Conservation (phyloP, 2,329 filamentous ascomycete genomes). For the Dactylellina haptotyla region DNA sequence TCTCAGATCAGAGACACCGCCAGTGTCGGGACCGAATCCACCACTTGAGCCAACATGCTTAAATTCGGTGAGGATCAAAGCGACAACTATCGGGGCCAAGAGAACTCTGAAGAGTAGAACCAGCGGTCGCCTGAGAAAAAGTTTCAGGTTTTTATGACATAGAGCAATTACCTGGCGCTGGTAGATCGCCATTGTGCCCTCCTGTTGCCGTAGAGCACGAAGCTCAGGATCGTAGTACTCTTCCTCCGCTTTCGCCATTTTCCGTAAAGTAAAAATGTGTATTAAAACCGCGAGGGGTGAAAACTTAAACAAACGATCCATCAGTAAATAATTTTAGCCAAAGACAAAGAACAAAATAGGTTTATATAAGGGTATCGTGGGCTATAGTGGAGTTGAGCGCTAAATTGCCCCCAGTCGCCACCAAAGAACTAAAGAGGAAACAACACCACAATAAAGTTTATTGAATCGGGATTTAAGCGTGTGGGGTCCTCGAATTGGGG, state of each 20-base stretch:
- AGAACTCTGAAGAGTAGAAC: conserved; percentile 47
- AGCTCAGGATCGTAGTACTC: background rate
- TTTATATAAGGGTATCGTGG: background rate
- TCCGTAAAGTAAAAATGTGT: background rate
- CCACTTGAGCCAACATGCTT: conserved; percentile 32
- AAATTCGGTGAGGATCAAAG: conserved; percentile 27
- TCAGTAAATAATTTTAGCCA: background rate
- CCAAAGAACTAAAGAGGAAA: background rate
- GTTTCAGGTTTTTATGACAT: conserved; percentile 51
- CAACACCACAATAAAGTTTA: background rate
- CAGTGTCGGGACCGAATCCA: conserved; percentile 12
- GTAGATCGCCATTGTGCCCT: conserved; percentile 35
- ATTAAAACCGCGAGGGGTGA: background rate
- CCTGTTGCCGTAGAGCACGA: conserved; percentile 2
- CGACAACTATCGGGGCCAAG: conserved; percentile 29
- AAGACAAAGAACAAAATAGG: background rate
- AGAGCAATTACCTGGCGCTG: conserved; percentile 37
- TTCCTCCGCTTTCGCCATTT: conserved; percentile 17
- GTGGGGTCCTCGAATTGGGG: too few species aligned
- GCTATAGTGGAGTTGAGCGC: too few species aligned
- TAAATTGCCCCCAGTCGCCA: background rate
- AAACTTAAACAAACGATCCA: background rate
- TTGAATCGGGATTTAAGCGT: too few species aligned
- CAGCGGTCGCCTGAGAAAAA: conserved; percentile 43
- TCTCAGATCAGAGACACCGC: conserved; percentile 40